A percentile compares a stretch with the other conserved stretches of the same genome.
phyloP scores from a whole-genome alignment of 192 early-diverging fungal species.

The Gaertneriomyces sp. region DNA sequence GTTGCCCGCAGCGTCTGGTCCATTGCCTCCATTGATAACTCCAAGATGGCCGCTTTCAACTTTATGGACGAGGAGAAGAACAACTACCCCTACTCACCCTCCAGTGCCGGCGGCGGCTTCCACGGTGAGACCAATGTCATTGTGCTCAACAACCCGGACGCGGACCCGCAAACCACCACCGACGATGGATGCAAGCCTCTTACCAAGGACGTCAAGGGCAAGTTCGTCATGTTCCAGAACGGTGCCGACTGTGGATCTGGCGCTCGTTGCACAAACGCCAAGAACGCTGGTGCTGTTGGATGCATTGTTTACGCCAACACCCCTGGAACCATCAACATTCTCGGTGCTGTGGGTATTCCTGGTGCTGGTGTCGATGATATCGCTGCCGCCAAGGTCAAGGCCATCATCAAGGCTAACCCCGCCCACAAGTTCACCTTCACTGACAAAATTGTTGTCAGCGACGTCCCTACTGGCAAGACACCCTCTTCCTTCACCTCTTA shows the following conservation, averaged over 20 bases:
- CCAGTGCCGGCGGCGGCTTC: constrained; percentile 10
- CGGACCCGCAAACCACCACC: constrained; percentile 17
- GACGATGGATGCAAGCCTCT: constrained; percentile 20
- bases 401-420: constrained; percentile 28
- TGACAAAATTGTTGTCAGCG: constrained; percentile 39
- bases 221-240: constrained; percentile 34
- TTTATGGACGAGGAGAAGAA: constrained; percentile 4
- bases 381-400: constrained; percentile 19
- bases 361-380: constrained; percentile 7
- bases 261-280: constrained; percentile 28
- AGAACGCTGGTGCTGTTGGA: constrained; percentile 20
- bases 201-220: constrained; percentile 26
- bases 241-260: constrained; percentile 9
- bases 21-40: constrained; percentile 26
- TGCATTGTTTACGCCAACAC: constrained; percentile 39
- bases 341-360: constrained; percentile 21
- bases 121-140: background rate
- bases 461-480: constrained; percentile 52
- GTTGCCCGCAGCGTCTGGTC: constrained; percentile 27
- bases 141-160: constrained; percentile 4
- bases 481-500: constrained; percentile 70
- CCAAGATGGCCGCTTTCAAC: background rate
- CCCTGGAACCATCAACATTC: constrained; percentile 9
- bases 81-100: constrained; percentile 5
- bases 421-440: constrained; percentile 43